Evolutionary conservation across 1,284 basidiomycete species (phyloP).

Genomic region (Sporisorium sorghi): DNA sequence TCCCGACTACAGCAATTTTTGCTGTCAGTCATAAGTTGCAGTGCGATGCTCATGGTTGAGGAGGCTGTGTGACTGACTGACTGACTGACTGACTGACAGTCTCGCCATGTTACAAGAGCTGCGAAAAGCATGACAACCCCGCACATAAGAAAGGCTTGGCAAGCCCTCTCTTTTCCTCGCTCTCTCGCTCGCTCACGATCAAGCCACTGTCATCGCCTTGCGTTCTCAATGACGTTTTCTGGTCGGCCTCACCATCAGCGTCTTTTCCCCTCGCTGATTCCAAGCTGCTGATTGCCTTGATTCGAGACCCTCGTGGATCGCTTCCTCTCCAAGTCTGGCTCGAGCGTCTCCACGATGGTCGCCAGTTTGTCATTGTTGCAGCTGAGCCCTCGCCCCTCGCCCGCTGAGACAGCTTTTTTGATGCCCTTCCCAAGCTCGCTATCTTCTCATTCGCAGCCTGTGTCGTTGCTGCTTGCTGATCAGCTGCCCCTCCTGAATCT

Average conservation of each 20-base stretch:
- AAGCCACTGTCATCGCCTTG: neutral
- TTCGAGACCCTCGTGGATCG: neutral
- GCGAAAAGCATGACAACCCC: neutral
- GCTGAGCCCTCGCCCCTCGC: neutral
- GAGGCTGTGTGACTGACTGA: neutral
- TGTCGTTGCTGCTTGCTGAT: neutral
- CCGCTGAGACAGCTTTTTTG: constrained; percentile 6
- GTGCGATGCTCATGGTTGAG: neutral
- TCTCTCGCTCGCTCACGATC: neutral
- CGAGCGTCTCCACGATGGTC: constrained; percentile 1
- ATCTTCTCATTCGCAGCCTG: neutral
- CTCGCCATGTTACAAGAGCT: too few relatives aligned
- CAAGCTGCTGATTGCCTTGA: neutral
- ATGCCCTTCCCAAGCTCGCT: too few relatives aligned
- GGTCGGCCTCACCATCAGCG: constrained; percentile 9
- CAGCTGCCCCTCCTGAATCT: neutral
- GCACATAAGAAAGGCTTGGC: neutral
- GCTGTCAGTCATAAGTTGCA: too few relatives aligned
- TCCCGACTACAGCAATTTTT: too few relatives aligned
- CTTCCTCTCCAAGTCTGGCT: neutral
- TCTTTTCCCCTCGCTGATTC: constrained; percentile 11
- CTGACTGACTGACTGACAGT: too few relatives aligned
- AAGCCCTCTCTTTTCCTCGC: neutral
- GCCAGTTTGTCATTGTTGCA: neutral
- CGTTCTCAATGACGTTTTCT: constrained; percentile 16